A percentile compares a stretch with the other conserved stretches of the same genome.
Evolutionary conservation across 1,284 basidiomycete species (phyloP).

Genomic region (Neonothopanus nambi): DNA sequence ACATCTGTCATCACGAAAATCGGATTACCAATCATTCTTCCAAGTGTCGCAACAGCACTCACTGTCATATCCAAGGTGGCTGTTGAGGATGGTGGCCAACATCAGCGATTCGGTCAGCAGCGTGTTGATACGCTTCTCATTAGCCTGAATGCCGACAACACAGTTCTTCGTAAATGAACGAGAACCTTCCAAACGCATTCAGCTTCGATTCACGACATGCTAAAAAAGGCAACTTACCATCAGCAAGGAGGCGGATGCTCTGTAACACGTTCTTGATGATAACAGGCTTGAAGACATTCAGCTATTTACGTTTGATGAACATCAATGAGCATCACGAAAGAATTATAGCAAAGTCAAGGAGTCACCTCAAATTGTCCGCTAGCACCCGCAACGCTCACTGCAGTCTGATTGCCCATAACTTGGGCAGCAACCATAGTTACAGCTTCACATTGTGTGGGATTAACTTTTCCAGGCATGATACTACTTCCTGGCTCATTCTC

Average conservation of each 20-base stretch:
- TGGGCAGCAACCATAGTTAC: slow-evolving; percentile 99
- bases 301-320: slow-evolving; percentile 40
- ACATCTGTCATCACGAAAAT: slow-evolving; percentile 71
- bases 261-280: slow-evolving; percentile 98
- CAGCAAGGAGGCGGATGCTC: slow-evolving; percentile 90
- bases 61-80: slow-evolving; percentile 94
- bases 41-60: slow-evolving; percentile 37
- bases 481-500: slow-evolving; percentile 99
- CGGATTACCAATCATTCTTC: slow-evolving; percentile 21
- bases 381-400: slow-evolving; percentile 90
- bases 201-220: slow-evolving; percentile 5
- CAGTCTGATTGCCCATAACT: slow-evolving; percentile 97
- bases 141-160: slow-evolving; percentile 94
- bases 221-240: slow-evolving; percentile 55
- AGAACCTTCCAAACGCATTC: slow-evolving; percentile 48
- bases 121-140: slow-evolving; percentile 89
- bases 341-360: neutral
- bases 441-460: slow-evolving; percentile 99
- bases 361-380: slow-evolving; percentile 95
- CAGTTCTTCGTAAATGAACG: slow-evolving; percentile 97
- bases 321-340: too few species aligned
- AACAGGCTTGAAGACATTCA: slow-evolving; percentile 99
- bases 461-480: slow-evolving; percentile 99
- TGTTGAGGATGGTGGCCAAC: slow-evolving; percentile 95
- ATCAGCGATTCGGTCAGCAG: slow-evolving; percentile 95